Conservation (phyloP, 2,329 filamentous ascomycete genomes). For the Penicillium aurantiogriseum region DNA sequence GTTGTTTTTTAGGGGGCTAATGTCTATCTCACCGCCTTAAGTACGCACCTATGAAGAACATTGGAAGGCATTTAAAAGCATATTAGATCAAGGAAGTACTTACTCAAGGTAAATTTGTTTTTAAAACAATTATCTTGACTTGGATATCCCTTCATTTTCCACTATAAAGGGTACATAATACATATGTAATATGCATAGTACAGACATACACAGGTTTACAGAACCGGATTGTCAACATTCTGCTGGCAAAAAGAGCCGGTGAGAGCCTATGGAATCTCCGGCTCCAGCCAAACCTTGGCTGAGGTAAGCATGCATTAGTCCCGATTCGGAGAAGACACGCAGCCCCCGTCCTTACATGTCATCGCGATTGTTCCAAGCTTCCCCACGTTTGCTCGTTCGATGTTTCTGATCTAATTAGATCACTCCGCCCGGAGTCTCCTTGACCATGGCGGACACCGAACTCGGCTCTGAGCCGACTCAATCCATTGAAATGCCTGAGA, state of each 20-base stretch:
- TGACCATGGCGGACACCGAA: slow-evolving; percentile 45
- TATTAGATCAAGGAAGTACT: neutral
- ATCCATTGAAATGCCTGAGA: slow-evolving; percentile 23
- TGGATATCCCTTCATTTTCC: accelerated
- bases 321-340: slow-evolving; percentile 34
- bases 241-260: neutral
- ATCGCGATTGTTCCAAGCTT: slow-evolving; percentile 7
- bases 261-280: neutral
- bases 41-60: no score
- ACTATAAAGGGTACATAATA: neutral
- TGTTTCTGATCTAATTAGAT: slow-evolving; percentile 26
- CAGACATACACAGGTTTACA: neutral
- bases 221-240: neutral
- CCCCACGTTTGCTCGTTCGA: slow-evolving; percentile 20
- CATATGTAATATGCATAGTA: no score
- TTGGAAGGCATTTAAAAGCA: neutral
- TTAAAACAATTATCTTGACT: accelerated
- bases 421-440: slow-evolving; percentile 37
- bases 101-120: accelerated
- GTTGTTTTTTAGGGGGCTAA: neutral
- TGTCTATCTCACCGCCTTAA: neutral
- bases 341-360: slow-evolving; percentile 19
- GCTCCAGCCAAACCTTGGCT: neutral
- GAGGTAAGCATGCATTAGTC: slow-evolving; percentile 25
- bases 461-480: slow-evolving; percentile 35